These are phyloP conservation scores for Leccinum variicolor DNA, from an alignment of 768 basidiomycete genomes.

Conservation along the genomic window DNA sequence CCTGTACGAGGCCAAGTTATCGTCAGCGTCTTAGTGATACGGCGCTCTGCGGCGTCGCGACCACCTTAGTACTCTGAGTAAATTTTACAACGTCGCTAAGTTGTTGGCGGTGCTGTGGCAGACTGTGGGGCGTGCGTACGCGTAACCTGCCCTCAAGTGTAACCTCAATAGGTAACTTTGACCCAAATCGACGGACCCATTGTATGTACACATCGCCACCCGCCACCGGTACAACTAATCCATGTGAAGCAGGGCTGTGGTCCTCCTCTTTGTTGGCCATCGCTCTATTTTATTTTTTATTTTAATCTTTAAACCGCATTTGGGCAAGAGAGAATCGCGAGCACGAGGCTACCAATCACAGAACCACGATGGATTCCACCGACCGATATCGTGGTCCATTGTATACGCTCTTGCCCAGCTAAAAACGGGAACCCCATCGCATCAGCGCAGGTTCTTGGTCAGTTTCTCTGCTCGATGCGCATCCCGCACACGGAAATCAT, in stretches of 20 bases:
- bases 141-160: slow-evolving; percentile 22
- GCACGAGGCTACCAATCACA: slow-evolving; percentile 37
- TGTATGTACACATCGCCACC: slow-evolving; percentile 29
- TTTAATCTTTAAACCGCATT: slow-evolving; percentile 8
- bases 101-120: slow-evolving; percentile 8
- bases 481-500: slow-evolving; percentile 18
- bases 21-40: slow-evolving; percentile 6
- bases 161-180: neutral
- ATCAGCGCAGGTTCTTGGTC: slow-evolving; percentile 4
- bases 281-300: neutral
- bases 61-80: slow-evolving; percentile 1
- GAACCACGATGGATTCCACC: slow-evolving; percentile 54
- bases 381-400: slow-evolving; percentile 69
- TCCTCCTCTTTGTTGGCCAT: slow-evolving; percentile 15
- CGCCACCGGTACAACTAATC: slow-evolving; percentile 30
- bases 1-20: neutral
- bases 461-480: slow-evolving; percentile 17
- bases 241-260: slow-evolving; percentile 22
- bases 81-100: slow-evolving; percentile 10
- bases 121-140: neutral
- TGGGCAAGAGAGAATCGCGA: slow-evolving; percentile 6
- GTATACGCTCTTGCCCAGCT: slow-evolving; percentile 89
- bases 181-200: slow-evolving; percentile 18
- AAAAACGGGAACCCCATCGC: slow-evolving; percentile 13
- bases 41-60: slow-evolving; percentile 17